Evolutionary conservation across 2,329 filamentous ascomycete species (phyloP).

Genomic region (Pestalotiopsis sp.): DNA sequence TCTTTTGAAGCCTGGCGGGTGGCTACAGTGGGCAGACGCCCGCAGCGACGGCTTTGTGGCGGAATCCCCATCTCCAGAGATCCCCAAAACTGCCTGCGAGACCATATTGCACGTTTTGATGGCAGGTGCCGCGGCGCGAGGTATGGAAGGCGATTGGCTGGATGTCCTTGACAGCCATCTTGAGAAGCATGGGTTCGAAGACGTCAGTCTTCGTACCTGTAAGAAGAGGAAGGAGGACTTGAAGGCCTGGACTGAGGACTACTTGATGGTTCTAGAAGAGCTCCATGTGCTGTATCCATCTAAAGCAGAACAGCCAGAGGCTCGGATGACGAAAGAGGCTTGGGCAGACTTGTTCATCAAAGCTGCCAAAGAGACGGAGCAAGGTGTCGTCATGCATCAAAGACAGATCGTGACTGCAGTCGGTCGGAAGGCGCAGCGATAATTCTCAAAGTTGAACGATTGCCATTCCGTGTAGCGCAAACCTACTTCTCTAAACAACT

Average conservation of each 20-base stretch:
- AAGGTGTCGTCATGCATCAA: slow-evolving; percentile 23
- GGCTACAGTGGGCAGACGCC: slow-evolving; percentile 27
- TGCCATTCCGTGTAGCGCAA: no score
- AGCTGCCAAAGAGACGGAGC: slow-evolving; percentile 26
- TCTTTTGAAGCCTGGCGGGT: slow-evolving; percentile 28
- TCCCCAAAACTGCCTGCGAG: slow-evolving; percentile 16
- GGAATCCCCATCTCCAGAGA: slow-evolving; percentile 5
- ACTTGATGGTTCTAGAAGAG: slow-evolving; percentile 29
- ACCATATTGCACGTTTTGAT: slow-evolving; percentile 19
- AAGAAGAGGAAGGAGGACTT: slow-evolving; percentile 20
- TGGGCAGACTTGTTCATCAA: slow-evolving; percentile 22
- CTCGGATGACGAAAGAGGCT: slow-evolving; percentile 22
- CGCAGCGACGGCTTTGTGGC: slow-evolving; percentile 18
- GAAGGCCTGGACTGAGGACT: slow-evolving; percentile 30
- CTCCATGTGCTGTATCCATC: slow-evolving; percentile 21
- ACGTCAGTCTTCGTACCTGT: slow-evolving; percentile 1
- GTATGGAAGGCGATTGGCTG: slow-evolving; percentile 16
- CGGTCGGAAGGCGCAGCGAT: not conserved
- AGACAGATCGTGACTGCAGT: not conserved
- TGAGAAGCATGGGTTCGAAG: slow-evolving; percentile 16
- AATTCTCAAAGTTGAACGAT: no score
- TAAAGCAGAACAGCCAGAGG: slow-evolving; percentile 18
- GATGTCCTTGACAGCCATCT: slow-evolving; percentile 18
- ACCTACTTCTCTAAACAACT: no score
- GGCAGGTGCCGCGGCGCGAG: slow-evolving; percentile 11